Base-by-base conservation (phyloP, 768 basidiomycete species). In the Galerina sulciceps region DNA sequence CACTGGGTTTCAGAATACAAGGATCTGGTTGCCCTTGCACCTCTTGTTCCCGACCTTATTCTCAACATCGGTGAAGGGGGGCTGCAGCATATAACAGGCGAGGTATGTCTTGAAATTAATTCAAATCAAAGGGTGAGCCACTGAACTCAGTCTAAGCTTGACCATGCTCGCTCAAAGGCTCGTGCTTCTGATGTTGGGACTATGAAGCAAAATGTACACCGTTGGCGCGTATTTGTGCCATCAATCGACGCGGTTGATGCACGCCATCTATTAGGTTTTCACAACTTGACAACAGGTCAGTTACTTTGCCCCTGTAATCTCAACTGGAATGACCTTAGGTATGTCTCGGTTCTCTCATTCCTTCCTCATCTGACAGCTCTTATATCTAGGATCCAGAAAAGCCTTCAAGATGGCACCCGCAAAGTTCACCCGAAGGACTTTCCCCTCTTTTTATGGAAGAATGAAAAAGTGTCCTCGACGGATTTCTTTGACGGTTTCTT, bases 401-500 rank as follows among this genome's bases (percentile, higher is more conserved):
- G 14, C 10, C 51, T 53, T 18, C 51, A 41, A 53, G 51, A 53
- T 18, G 51, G 37, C 37, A 53, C 35, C 17, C 35, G 37, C 35
- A 23, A 40, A 18, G 37, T 53, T 15, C 17, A 3, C 13, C 51
- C 51, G 8, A 38, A 38, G 15, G 51, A 53, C 40, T 53, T 53
- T 17, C 51, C 51, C 2, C 51, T 17, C 17, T n/a, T 53, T 18
- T 41, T 53, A 10, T 53, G 51, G 51, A 53, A 53, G 20, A 38
- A 42, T 41, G 51, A 53, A 23, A 46, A 20, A 41, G 35, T 23
- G 13, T 53, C 20, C 31, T 8, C 38, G 38, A 23, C 13, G 10
- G 51, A 53, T 42, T 40, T 53, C 38, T 53, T 53, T 36, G 51
- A 53, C 6, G 51, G 51, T 6, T 53, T 53, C 38, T 38, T 53